These are phyloP conservation scores for Cutaneotrichosporon spelunceum DNA, from an alignment of 1,284 basidiomycete genomes.

Conservation along the genomic window DNA sequence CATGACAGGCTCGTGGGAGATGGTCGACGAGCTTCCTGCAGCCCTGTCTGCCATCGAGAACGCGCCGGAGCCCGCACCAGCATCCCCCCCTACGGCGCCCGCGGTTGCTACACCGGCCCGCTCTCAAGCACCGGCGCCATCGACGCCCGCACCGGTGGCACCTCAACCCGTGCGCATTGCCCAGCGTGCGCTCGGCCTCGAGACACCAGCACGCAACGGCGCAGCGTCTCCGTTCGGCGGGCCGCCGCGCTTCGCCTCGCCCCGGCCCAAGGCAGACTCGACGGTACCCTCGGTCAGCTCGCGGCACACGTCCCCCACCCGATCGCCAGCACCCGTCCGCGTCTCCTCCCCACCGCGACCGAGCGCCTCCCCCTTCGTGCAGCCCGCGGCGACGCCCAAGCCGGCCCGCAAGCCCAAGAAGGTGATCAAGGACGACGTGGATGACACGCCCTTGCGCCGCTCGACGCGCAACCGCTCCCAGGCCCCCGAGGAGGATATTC, in stretches of 20 bases:
- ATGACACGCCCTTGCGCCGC: constrained; percentile 13
- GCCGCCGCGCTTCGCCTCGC: constrained; percentile 38
- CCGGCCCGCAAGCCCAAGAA: constrained; percentile 9
- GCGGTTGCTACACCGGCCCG: background rate
- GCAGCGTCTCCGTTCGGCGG: constrained; percentile 39
- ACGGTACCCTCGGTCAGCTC: constrained; percentile 20
- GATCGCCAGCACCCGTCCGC: background rate
- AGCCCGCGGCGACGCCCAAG: constrained; percentile 5
- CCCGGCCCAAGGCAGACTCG: constrained; percentile 12
- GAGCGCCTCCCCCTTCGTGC: constrained; percentile 4
- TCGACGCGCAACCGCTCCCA: constrained; percentile 12
- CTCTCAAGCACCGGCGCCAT: constrained; percentile 6
- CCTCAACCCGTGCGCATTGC: constrained; percentile 24
- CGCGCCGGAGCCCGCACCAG: constrained; percentile 6
- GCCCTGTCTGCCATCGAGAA: background rate
- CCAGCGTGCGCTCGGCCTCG: constrained; percentile 16
- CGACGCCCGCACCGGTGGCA: constrained; percentile 10
- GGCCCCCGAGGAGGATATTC: constrained; percentile 6
- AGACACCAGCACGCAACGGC: constrained; percentile 18
- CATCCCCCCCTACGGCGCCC: background rate
- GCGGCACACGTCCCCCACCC: constrained; percentile 1
- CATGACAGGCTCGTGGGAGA: constrained; percentile 22
- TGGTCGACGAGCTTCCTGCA: constrained; percentile 5
- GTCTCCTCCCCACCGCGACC: background rate
- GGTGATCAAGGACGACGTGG: constrained; percentile 13